Base-by-base conservation (phyloP, 2,329 filamentous ascomycete species). In the Elsinoe australis region DNA sequence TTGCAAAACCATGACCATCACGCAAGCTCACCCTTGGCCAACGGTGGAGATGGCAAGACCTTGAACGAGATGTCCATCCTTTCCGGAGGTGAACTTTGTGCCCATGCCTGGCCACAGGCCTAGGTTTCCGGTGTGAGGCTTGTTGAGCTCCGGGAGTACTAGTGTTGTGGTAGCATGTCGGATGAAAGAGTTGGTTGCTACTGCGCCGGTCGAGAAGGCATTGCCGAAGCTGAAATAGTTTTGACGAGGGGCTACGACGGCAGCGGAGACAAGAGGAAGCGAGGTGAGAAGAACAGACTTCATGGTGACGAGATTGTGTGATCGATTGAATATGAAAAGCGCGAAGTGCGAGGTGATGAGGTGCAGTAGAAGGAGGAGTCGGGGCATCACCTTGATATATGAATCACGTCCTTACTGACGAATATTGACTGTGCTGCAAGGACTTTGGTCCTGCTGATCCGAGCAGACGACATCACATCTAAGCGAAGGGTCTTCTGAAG, bases 41-140 rank as follows among this genome's bases (percentile, higher is more conserved):
- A 49, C 46, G 17, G 34, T 41, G 14, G 46, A 49, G 33, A 49
- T 49, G 34, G 46, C 46, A 28, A 49, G 46, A 31, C 46, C 46
- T 28, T 49, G 46, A 21, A 49, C 46, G 19, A 49, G 46, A 28
- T 49, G 46, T 19, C 46, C 46, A 28, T 49, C 46, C 22, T 26
- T 31, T 29, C 46, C 34, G 26, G 17, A 17, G 8, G 35, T 39
- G 35, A 39, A 39, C 35, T 39, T 39, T 4, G 68, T 72, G 4
- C 69, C 69, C 69, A 72, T 71, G 9, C 71, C 70, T n/a, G 71
- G 66, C 70, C 70, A 73, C 15, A 73, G 60, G 4, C 67, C 69
- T 15, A 64, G 53, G 48, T 64, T 61, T 21, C 67, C 67, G 5
- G 57, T 58, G 36, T 60, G 62, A 26, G 62, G 61, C 28, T 56